phyloP scores from a whole-genome alignment of 306 rosid genomes.

The Acmispon strigosus region DNA sequence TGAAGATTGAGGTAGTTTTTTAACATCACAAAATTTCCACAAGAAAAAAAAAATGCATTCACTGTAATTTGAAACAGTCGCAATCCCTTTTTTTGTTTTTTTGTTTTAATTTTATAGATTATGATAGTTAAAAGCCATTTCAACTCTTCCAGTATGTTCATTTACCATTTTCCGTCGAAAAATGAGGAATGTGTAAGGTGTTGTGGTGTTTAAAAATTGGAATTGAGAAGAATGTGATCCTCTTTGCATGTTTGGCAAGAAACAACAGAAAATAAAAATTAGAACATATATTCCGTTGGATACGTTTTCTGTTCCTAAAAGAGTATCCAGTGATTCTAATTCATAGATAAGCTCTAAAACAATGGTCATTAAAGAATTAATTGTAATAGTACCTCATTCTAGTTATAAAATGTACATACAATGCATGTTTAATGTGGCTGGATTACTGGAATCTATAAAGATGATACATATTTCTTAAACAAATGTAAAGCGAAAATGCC shows the following conservation, averaged over 20 bases:
- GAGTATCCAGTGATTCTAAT: background rate
- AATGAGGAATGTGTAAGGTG: too few relatives aligned
- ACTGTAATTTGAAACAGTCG: too few relatives aligned
- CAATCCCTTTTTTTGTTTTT: too few relatives aligned
- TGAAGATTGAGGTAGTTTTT: too few relatives aligned
- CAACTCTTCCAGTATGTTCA: too few relatives aligned
- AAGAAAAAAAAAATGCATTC: too few relatives aligned
- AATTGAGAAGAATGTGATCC: constrained; percentile 20
- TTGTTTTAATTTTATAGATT: too few relatives aligned
- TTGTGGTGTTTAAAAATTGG: too few relatives aligned
- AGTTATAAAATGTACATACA: constrained; percentile 4
- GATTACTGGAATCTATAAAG: constrained; percentile 1
- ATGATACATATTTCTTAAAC: background rate
- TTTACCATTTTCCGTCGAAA: too few relatives aligned
- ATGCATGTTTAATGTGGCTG: constrained; percentile 22
- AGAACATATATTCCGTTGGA: background rate
- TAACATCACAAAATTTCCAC: too few relatives aligned
- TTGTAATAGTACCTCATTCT: background rate
- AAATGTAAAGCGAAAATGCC: background rate
- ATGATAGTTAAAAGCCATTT: too few relatives aligned
- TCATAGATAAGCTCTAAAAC: background rate
- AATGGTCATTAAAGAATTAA: background rate
- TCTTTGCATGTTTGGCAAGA: constrained; percentile 32
- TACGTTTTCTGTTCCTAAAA: background rate
- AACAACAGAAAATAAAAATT: background rate